Percentiles rank a stretch among this genome's conserved stretches.
Conservation (phyloP, 805 yeast species). For the Metschnikowia dekortorum region DNA sequence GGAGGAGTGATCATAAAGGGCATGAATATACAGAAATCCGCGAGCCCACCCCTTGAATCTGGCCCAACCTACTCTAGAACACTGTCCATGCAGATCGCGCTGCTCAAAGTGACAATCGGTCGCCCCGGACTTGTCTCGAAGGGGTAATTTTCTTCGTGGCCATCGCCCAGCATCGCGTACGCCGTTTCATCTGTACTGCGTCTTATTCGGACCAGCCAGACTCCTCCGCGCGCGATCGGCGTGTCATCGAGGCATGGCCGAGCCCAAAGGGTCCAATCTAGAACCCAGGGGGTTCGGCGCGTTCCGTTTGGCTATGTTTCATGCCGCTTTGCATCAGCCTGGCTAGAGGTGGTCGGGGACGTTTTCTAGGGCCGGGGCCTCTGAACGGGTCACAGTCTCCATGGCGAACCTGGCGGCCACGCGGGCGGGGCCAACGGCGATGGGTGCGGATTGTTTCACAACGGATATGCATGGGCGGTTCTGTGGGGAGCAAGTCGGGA, state of each 20-base stretch:
- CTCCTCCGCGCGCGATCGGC: not conserved
- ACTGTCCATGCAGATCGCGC: too few species aligned
- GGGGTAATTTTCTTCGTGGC: not conserved
- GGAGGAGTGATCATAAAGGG: not conserved
- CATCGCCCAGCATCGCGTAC: not conserved
- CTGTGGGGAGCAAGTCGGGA: not conserved
- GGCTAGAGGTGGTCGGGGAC: not conserved
- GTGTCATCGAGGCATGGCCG: not conserved
- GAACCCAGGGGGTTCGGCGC: not conserved
- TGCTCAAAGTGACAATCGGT: too few species aligned
- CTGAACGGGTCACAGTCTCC: not conserved
- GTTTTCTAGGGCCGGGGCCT: not conserved
- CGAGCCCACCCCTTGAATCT: too few species aligned
- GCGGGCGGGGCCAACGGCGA: not conserved
- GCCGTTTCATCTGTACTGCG: not conserved
- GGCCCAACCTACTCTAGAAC: too few species aligned
- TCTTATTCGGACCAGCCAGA: not conserved
- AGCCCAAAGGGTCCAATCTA: not conserved
- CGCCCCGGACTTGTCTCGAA: not conserved
- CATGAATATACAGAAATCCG: too few species aligned
- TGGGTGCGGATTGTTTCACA: not conserved
- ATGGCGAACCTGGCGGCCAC: not conserved
- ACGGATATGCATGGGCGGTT: not conserved
- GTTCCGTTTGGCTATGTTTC: not conserved
- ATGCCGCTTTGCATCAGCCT: not conserved